Percentiles rank a stretch among this genome's conserved stretches.
Conservation (phyloP, 202 grass and related monocot genomes). For the Schoenoplectus tabernaemontani region DNA sequence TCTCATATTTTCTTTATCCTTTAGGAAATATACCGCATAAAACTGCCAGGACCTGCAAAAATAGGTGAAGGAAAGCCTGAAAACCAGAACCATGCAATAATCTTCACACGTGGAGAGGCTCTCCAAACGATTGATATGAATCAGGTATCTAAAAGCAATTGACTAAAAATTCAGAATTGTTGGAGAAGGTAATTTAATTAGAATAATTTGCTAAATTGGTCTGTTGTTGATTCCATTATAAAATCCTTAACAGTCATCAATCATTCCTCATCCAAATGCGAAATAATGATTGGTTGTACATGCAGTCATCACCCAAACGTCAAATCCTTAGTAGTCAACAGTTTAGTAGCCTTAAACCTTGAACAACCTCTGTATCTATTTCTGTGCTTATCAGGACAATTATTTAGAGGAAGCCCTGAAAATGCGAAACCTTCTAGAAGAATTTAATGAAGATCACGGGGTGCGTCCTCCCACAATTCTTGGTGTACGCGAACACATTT, state of each 20-base stretch:
- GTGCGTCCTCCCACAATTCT: constrained; percentile 76
- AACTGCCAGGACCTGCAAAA: constrained; percentile 81
- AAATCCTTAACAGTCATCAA: background rate
- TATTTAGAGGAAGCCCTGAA: constrained; percentile 97
- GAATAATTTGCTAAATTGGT: background rate
- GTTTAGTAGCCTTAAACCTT: background rate
- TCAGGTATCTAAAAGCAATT: constrained; percentile 44
- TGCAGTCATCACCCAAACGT: background rate
- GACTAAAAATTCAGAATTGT: background rate
- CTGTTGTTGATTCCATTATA: background rate
- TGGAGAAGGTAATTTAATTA: background rate
- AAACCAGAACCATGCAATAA: constrained; percentile 97
- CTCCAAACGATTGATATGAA: constrained; percentile 99
- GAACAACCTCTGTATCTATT: background rate
- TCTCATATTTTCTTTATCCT: constrained; percentile 23
- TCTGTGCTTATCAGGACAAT: constrained; percentile 52
- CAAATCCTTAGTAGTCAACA: background rate
- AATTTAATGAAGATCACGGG: constrained; percentile 90
- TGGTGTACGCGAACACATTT: constrained; percentile 95
- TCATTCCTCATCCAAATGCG: background rate
- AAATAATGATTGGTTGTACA: background rate
- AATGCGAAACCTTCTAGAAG: constrained; percentile 91
- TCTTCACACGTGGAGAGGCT: constrained; percentile 87
- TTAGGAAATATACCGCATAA: constrained; percentile 98
- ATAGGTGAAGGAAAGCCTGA: constrained; percentile 91